Evolutionary conservation across 2,329 filamentous ascomycete genomes (phyloP).

Genomic region (Magnaporthiopsis poae): DNA sequence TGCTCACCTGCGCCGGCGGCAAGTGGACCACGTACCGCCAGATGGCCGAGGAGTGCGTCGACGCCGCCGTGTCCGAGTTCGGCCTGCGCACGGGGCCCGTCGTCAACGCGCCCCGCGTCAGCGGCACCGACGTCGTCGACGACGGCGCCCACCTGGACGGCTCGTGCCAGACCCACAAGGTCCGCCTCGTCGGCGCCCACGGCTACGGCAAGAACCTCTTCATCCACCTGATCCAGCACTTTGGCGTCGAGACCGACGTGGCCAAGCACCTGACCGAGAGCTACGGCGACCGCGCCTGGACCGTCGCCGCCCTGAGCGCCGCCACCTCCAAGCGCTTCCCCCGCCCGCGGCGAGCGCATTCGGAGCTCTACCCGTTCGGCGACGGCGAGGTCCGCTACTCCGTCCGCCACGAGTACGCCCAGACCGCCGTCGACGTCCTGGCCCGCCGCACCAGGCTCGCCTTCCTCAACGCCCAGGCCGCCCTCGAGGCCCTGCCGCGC

Average conservation of each 20-base stretch:
- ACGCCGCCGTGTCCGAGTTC: slow-evolving; percentile 63
- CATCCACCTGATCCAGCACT: slow-evolving; percentile 91
- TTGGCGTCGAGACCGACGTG: slow-evolving; percentile 81
- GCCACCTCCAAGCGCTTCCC: slow-evolving; percentile 74
- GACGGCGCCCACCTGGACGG: slow-evolving; percentile 65
- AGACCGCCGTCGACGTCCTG: slow-evolving; percentile 80
- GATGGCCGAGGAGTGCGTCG: slow-evolving; percentile 79
- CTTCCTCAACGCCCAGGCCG: slow-evolving; percentile 85
- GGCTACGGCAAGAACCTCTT: slow-evolving; percentile 81
- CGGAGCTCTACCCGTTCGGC: slow-evolving; percentile 74
- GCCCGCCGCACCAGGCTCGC: slow-evolving; percentile 75
- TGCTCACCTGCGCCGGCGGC: slow-evolving; percentile 71
- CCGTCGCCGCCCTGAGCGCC: slow-evolving; percentile 68
- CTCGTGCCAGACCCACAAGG: slow-evolving; percentile 62
- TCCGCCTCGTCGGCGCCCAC: slow-evolving; percentile 67
- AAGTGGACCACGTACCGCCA: slow-evolving; percentile 87
- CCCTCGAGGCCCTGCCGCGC: slow-evolving; percentile 71
- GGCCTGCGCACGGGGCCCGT: slow-evolving; percentile 30
- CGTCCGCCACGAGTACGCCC: slow-evolving; percentile 79
- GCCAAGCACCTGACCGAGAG: slow-evolving; percentile 78
- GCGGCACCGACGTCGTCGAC: slow-evolving; percentile 56
- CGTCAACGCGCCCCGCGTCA: slow-evolving; percentile 50
- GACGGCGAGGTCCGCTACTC: slow-evolving; percentile 88
- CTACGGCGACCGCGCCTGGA: slow-evolving; percentile 89
- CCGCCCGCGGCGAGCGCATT: slow-evolving; percentile 74